Conservation (phyloP, 2,329 filamentous ascomycete species). For the Aspergillus pseudoterreus region DNA sequence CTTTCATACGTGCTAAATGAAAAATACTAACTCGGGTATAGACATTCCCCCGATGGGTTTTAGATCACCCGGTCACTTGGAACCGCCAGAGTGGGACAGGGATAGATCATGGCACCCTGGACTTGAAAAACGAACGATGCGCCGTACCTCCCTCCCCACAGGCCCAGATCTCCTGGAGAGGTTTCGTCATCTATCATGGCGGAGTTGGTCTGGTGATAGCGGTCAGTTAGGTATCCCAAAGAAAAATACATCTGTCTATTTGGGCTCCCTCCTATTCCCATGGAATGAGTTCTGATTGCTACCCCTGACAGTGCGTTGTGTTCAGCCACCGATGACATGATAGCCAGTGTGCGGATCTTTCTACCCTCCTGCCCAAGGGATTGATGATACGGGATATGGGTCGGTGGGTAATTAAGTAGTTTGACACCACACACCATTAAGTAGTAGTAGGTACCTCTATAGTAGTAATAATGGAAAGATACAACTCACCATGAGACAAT, state of each 20-base stretch:
- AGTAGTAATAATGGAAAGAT: no score
- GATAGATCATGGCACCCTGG: constrained; percentile 1
- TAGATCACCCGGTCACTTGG: constrained; percentile 22
- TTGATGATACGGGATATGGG: no score
- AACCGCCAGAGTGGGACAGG: constrained; percentile 15
- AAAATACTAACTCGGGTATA: background rate
- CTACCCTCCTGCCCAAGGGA: no score
- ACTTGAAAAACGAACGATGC: constrained; percentile 9
- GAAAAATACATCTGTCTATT: no score
- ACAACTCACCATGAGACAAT: no score
- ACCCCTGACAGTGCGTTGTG: background rate
- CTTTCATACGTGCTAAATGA: background rate
- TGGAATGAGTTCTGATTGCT: background rate
- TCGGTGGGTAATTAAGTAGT: no score
- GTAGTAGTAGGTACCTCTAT: no score
- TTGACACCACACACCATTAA: no score
- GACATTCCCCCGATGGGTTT: constrained; percentile 13
- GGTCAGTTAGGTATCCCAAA: background rate
- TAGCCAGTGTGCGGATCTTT: no score
- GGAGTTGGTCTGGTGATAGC: background rate
- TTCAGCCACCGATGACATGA: background rate
- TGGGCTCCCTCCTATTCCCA: background rate
- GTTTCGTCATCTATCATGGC: background rate
- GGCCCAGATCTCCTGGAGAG: background rate
- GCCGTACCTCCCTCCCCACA: background rate